Percentiles rank a stretch among this genome's conserved stretches.
phyloP scores from a whole-genome alignment of 202 grass and related monocot species.

The Tripidium arundinaceum region DNA sequence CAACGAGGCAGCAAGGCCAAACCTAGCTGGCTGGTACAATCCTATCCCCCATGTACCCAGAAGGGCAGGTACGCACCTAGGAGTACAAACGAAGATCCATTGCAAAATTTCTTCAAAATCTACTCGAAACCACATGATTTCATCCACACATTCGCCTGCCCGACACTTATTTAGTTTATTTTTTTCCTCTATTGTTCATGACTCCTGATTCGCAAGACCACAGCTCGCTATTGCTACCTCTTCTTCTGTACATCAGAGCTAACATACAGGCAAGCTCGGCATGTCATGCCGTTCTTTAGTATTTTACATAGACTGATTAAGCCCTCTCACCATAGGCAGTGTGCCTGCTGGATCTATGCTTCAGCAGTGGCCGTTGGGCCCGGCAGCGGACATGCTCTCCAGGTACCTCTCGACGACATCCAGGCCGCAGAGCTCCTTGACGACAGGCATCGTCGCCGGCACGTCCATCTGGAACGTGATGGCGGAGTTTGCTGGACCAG shows the following conservation, averaged over 20 bases:
- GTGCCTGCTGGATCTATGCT: conserved; percentile 6
- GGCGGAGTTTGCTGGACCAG: conserved; percentile 19
- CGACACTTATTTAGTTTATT: background rate
- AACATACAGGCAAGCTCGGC: background rate
- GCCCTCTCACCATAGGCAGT: background rate
- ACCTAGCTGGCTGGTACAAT: background rate
- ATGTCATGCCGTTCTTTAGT: background rate
- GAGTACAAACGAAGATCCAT: background rate
- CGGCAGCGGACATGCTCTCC: conserved; percentile 21
- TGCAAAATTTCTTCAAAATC: background rate
- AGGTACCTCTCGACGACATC: conserved; percentile 77
- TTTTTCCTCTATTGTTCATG: background rate
- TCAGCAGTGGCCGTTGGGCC: background rate
- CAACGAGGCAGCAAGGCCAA: background rate
- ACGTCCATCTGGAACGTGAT: conserved; percentile 77
- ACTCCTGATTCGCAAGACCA: background rate
- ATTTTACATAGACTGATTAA: background rate
- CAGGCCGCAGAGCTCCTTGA: conserved; percentile 92
- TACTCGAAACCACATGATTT: background rate
- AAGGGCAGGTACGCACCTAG: background rate
- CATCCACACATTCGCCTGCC: background rate
- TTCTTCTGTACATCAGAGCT: background rate
- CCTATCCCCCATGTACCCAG: background rate
- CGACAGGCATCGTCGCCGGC: conserved; percentile 69
- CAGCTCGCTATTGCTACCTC: background rate